These are phyloP conservation scores for Cordyceps militaris DNA, from an alignment of 2,329 filamentous ascomycete genomes.

Conservation along the genomic window DNA sequence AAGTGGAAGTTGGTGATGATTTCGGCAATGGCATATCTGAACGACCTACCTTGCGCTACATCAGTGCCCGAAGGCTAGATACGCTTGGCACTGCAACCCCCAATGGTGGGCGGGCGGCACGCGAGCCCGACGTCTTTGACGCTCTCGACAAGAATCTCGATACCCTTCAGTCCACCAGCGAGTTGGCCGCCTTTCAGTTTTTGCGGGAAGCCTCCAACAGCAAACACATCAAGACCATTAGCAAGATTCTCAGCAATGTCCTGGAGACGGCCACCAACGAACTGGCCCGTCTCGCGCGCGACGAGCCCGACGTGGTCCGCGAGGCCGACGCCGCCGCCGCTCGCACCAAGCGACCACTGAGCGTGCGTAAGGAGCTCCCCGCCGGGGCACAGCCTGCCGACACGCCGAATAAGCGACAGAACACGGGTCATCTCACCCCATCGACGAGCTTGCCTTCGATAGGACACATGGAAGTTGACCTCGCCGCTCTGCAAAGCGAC, in stretches of 20 bases:
- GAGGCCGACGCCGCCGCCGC: slow-evolving; percentile 35
- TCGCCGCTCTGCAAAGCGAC: not conserved
- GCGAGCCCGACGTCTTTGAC: slow-evolving; percentile 53
- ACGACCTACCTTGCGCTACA: slow-evolving; percentile 27
- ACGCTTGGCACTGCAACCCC: slow-evolving; percentile 17
- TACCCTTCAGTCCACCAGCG: slow-evolving; percentile 71
- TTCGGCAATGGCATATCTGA: slow-evolving; percentile 31
- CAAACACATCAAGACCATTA: slow-evolving; percentile 66
- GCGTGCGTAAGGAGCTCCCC: slow-evolving; percentile 42
- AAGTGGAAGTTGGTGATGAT: slow-evolving; percentile 49
- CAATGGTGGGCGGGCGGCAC: slow-evolving; percentile 14
- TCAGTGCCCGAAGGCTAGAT: slow-evolving; percentile 30
- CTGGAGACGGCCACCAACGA: slow-evolving; percentile 54
- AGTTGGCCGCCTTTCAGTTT: slow-evolving; percentile 82
- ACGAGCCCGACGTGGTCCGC: slow-evolving; percentile 40
- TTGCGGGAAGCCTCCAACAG: slow-evolving; percentile 80
- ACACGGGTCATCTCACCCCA: not conserved
- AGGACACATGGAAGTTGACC: slow-evolving; percentile 10
- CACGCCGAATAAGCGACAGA: slow-evolving; percentile 19
- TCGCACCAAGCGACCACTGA: slow-evolving; percentile 45
- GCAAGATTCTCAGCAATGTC: slow-evolving; percentile 56
- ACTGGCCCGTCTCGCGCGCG: slow-evolving; percentile 46
- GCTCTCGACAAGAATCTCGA: slow-evolving; percentile 72
- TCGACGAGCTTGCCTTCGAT: slow-evolving; percentile 1
- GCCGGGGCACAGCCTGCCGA: slow-evolving; percentile 22